Base-by-base conservation (phyloP, 371 early-diverging fungal species). In the Syncephalis plumigaleata region DNA sequence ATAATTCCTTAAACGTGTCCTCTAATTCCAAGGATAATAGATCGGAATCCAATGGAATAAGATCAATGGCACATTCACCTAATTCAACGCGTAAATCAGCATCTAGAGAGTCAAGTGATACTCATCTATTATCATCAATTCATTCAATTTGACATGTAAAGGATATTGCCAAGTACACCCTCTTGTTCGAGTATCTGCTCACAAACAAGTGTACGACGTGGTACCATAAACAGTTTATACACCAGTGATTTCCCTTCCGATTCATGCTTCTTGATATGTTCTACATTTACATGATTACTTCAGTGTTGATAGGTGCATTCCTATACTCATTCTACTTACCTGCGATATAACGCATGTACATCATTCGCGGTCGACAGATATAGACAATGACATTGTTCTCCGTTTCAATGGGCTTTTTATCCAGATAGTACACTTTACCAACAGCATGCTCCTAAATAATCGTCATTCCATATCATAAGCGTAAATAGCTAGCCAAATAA, bases 31-130 rank as follows among this genome's bases (percentile, higher is more conserved):
- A 66, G 18, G 90, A 87, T n/a, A 87, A 65, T 38, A 92, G 54
- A 58, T 96, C 92, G 38, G 77, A 78, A 51, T 91, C 96, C 52
- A 90, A 70, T 0, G 91, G 90, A 15, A 96, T 74, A 51, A 88
- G 63, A 50, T 92, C 93, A 68, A 96, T 61, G 39, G 82, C 79
- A 63, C 75, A 90, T 55, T 90, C 89, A 2, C 82, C 83, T 46
- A 92, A 64, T 0, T 76, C 67, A 9, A 92, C 48, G 13, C 45
- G 54, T 53, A 42, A 43, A 36, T 11, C 9, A 22, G 25, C 48
- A 45, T 53, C 36, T 48, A 49, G 45, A 45, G 44, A 40, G 8
- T 4, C n/a, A 5, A 40, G n/a, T 18, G 21, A n/a, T 21, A 40
- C n/a, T 18, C 21, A 16, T 5, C 16, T 40, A 18, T 40, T 40